Evolutionary conservation across 2,329 filamentous ascomycete genomes (phyloP).

Genomic region (Cryphonectria radicalis): DNA sequence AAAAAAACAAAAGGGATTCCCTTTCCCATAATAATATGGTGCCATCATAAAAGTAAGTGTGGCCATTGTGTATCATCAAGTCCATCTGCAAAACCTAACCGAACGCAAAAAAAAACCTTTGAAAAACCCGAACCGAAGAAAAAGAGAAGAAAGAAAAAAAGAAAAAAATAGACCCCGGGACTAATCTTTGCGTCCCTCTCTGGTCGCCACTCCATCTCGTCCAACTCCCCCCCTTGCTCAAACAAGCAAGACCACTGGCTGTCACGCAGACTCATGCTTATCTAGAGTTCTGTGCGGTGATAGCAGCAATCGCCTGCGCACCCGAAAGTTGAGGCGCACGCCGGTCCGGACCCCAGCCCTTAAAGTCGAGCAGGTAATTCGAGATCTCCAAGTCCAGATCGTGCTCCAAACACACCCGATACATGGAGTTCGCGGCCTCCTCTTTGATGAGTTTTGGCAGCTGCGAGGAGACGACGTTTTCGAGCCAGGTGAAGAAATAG

Average conservation of each 20-base stretch:
- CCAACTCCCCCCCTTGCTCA: too few species aligned
- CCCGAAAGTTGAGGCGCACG: too few species aligned
- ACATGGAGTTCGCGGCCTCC: background rate
- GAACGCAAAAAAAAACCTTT: background rate
- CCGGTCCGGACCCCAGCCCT: background rate
- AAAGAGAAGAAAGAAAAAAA: background rate
- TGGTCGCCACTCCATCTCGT: too few species aligned
- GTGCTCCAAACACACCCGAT: background rate
- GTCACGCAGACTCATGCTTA: background rate
- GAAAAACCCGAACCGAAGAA: background rate
- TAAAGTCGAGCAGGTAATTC: background rate
- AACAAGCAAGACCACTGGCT: background rate
- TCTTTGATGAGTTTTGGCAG: background rate
- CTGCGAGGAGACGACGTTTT: background rate
- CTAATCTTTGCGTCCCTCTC: too few species aligned
- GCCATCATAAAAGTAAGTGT: background rate
- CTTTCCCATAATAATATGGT: background rate
- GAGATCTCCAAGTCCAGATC: background rate
- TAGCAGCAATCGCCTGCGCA: background rate
- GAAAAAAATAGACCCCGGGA: background rate
- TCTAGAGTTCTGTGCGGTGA: background rate
- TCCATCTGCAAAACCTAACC: background rate
- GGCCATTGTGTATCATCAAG: background rate
- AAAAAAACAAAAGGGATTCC: background rate
- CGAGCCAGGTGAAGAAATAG: slow-evolving; percentile 2